These are phyloP conservation scores for Ustilago trichophora DNA, from an alignment of 1,284 basidiomycete genomes.

Conservation along the genomic window DNA sequence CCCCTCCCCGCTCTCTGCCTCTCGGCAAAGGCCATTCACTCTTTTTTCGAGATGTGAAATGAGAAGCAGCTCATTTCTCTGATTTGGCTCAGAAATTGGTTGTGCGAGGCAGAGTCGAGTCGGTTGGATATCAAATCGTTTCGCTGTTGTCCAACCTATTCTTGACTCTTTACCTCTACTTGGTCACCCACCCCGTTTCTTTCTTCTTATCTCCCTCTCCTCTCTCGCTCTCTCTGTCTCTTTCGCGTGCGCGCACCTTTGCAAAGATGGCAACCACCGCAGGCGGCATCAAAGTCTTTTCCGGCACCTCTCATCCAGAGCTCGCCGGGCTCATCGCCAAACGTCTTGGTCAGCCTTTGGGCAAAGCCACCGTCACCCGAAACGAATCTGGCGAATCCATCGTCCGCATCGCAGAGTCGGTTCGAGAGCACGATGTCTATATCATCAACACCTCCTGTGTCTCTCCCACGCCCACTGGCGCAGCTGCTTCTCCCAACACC, in stretches of 20 bases:
- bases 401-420: constrained; percentile 91
- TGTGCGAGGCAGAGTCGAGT: background rate
- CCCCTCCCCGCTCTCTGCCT: too few relatives aligned
- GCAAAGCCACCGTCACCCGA: constrained; percentile 76
- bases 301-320: constrained; percentile 78
- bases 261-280: constrained; percentile 21
- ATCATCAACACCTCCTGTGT: constrained; percentile 95
- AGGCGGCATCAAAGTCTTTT: constrained; percentile 48
- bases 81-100: background rate
- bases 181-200: constrained; percentile 13
- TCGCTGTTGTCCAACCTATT: background rate
- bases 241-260: too few relatives aligned
- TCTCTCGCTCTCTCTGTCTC: background rate
- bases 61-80: too few relatives aligned
- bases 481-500: constrained; percentile 69
- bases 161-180: constrained; percentile 27
- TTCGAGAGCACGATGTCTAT: constrained; percentile 98
- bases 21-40: too few relatives aligned
- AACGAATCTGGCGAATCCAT: constrained; percentile 92
- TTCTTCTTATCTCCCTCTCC: too few relatives aligned
- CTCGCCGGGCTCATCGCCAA: constrained; percentile 92
- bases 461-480: constrained; percentile 67
- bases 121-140: too few relatives aligned
- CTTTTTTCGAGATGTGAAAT: too few relatives aligned
- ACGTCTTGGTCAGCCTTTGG: constrained; percentile 67